These are phyloP conservation scores for Lasiodiplodia sp. DNA, from an alignment of 2,329 filamentous ascomycete genomes.

Conservation along the genomic window DNA sequence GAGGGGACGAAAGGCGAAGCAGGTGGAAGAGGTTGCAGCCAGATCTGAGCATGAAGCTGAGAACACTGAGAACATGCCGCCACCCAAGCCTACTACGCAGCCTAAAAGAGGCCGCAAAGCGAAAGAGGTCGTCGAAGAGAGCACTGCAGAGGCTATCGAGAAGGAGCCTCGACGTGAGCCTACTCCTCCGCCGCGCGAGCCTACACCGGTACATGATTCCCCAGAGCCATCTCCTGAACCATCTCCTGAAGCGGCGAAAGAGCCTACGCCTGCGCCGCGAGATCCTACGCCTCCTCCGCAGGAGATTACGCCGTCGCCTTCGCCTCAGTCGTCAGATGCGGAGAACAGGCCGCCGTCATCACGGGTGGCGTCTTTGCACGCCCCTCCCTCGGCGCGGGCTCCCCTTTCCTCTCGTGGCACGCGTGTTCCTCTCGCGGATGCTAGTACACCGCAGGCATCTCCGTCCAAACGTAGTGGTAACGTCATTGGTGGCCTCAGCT, in stretches of 20 bases:
- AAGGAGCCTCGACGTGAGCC: background rate
- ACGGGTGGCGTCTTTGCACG: constrained; percentile 55
- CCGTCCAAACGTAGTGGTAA: constrained; percentile 53
- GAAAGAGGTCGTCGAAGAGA: constrained; percentile 32
- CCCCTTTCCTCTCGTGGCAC: constrained; percentile 22
- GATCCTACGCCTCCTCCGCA: constrained; percentile 22
- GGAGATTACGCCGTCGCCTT: constrained; percentile 65
- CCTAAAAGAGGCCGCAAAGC: constrained; percentile 34
- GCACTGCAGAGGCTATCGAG: constrained; percentile 8
- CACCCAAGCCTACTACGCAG: constrained; percentile 33
- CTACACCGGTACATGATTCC: constrained; percentile 3
- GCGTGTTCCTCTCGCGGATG: constrained; percentile 48
- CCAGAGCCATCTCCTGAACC: background rate
- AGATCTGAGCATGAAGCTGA: background rate
- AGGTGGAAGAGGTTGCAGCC: constrained; percentile 25
- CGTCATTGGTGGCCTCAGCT: constrained; percentile 57
- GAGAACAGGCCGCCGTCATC: constrained; percentile 81
- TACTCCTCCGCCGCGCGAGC: constrained; percentile 2
- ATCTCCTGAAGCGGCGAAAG: background rate
- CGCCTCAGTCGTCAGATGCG: constrained; percentile 78
- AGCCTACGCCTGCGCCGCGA: constrained; percentile 15
- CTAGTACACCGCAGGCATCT: constrained; percentile 47
- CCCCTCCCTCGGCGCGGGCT: constrained; percentile 29
- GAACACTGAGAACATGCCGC: background rate
- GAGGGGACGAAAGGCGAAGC: constrained; percentile 31